A percentile compares a stretch with the other conserved stretches of the same genome.
Conservation (phyloP, 208 protist genomes). For the Acanthamoeba lenticulata region DNA sequence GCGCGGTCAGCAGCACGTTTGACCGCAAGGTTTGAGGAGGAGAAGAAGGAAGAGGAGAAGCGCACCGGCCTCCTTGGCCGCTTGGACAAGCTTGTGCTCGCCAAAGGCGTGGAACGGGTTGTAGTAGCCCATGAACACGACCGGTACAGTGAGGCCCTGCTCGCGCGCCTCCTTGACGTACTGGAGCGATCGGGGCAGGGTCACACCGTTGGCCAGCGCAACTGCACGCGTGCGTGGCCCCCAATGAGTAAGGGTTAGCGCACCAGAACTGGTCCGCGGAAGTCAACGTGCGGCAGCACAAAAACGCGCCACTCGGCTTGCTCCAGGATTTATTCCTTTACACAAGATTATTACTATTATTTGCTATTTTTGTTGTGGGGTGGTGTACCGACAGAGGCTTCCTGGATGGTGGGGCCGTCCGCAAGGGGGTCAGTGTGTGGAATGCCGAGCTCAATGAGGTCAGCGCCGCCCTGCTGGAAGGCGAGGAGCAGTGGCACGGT, state of each 20-base stretch:
- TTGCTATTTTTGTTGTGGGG: background rate
- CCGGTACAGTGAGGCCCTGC: slow-evolving; percentile 84
- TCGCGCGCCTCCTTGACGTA: slow-evolving; percentile 75
- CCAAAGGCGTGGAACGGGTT: slow-evolving; percentile 83
- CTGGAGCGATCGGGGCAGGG: slow-evolving; percentile 73
- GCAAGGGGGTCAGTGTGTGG: slow-evolving; percentile 84
- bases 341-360: slow-evolving; percentile 57
- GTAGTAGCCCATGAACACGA: slow-evolving; percentile 90
- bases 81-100: slow-evolving; percentile 30
- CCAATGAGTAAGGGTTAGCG: background rate
- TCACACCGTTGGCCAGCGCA: background rate
- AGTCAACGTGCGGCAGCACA: too few relatives aligned
- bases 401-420: slow-evolving; percentile 87
- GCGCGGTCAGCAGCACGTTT: background rate
- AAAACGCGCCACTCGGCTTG: too few relatives aligned
- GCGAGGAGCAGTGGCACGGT: slow-evolving; percentile 69
- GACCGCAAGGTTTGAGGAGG: background rate
- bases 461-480: slow-evolving; percentile 79
- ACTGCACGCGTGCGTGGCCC: background rate
- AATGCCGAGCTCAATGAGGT: slow-evolving; percentile 88
- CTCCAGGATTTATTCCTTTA: too few relatives aligned
- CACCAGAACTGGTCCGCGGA: background rate
- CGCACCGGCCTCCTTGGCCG: slow-evolving; percentile 65
- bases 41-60: background rate
- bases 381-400: slow-evolving; percentile 73